Percentiles rank a stretch among this genome's conserved stretches.
These are phyloP conservation scores for Fusarium haematococcum DNA, from an alignment of 2,329 filamentous ascomycete species.

Conservation along the genomic window DNA sequence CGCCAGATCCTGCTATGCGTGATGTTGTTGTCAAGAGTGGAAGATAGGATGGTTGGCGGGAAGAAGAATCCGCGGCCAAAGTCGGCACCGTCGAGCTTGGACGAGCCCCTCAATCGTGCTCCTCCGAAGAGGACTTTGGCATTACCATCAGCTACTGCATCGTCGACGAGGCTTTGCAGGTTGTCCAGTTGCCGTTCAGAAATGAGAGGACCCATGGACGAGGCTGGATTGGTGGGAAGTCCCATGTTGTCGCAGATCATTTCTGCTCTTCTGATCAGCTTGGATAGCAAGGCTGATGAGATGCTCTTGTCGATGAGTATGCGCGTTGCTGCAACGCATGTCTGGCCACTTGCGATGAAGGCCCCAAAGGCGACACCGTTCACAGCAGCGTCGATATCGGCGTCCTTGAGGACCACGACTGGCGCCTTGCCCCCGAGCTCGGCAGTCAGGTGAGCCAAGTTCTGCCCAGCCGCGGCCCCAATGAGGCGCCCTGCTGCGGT, in stretches of 20 bases:
- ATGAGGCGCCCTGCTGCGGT: constrained; percentile 77
- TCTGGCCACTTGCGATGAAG: constrained; percentile 67
- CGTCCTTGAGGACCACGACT: constrained; percentile 74
- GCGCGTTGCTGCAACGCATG: constrained; percentile 77
- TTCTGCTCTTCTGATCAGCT: constrained; percentile 73
- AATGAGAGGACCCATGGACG: constrained; percentile 74
- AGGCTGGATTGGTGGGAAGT: constrained; percentile 65
- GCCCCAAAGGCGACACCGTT: constrained; percentile 74
- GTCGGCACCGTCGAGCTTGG: constrained; percentile 62
- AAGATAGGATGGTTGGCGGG: constrained; percentile 78
- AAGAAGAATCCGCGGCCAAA: constrained; percentile 78
- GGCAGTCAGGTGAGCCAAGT: constrained; percentile 76
- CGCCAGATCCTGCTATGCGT: constrained; percentile 77
- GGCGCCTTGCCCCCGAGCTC: constrained; percentile 80
- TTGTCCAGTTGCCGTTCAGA: constrained; percentile 72
- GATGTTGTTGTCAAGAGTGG: constrained; percentile 68
- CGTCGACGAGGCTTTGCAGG: constrained; percentile 73
- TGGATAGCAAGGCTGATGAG: constrained; percentile 72
- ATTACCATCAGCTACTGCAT: constrained; percentile 67
- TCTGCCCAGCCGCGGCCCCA: constrained; percentile 72
- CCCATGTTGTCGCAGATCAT: constrained; percentile 67
- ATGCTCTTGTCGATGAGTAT: constrained; percentile 79
- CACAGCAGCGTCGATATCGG: constrained; percentile 74
- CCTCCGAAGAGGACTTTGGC: constrained; percentile 58
- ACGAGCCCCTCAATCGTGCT: constrained; percentile 58